Conservation (phyloP, 148 eudicot species). For the Drosera capensis region DNA sequence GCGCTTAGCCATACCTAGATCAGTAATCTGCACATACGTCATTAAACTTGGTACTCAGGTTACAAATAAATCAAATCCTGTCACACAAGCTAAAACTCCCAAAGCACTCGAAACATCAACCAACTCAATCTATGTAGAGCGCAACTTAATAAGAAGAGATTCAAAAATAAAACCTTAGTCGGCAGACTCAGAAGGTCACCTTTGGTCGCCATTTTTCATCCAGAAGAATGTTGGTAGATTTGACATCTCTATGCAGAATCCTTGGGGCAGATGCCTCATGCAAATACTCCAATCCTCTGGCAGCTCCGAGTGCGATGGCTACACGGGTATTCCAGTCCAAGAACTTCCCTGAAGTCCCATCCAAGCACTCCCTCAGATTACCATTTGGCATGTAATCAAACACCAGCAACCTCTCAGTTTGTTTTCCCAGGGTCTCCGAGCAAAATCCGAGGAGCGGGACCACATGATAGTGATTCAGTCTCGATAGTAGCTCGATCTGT, state of each 20-base stretch:
- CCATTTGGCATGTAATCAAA: slow-evolving; percentile 73
- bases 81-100: too few species aligned
- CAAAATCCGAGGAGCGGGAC: slow-evolving; percentile 88
- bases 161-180: background rate
- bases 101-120: background rate
- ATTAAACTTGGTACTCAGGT: background rate
- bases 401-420: slow-evolving; percentile 59
- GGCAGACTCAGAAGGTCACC: slow-evolving; percentile 20
- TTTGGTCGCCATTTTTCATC: slow-evolving; percentile 82
- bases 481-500: slow-evolving; percentile 80
- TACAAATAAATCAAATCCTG: too few species aligned
- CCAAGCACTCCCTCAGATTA: slow-evolving; percentile 72
- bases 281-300: slow-evolving; percentile 92
- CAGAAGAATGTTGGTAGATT: slow-evolving; percentile 75
- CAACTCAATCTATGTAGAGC: too few species aligned
- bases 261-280: slow-evolving; percentile 97
- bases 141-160: too few species aligned
- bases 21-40: slow-evolving; percentile 75
- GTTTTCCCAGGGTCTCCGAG: slow-evolving; percentile 50
- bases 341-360: slow-evolving; percentile 45
- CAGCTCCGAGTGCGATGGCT: slow-evolving; percentile 84
- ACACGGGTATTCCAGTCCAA: slow-evolving; percentile 74
- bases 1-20: slow-evolving; percentile 91
- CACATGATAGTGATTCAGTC: slow-evolving; percentile 81
- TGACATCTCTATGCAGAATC: slow-evolving; percentile 93